Evolutionary conservation across 1,284 basidiomycete species (phyloP), one percentile per base, ranked within the genome.

Genomic region (Ganoderma lingzhi): DNA sequence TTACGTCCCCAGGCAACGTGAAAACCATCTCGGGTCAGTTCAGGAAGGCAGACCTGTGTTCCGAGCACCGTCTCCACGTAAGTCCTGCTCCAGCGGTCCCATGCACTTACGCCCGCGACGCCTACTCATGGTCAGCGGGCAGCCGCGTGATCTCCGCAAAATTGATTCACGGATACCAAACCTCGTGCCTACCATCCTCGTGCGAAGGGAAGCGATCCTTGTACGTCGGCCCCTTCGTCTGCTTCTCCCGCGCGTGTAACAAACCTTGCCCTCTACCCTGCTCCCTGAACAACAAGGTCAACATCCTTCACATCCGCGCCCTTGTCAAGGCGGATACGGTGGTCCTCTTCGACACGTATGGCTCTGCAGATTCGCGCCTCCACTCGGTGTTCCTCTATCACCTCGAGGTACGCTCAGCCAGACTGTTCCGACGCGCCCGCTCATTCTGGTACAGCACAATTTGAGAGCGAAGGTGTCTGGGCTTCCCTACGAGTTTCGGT

Each of bases 91-190:
- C 53, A 62, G 59, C 39, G 37, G 39, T 23, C 59, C 59, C 39
- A 14, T 53, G 59, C 63, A 61, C 62, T 37, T 39, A 61, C 62
- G 35, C 53, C 51, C 55, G 32, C 59, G 37, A 44, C 44, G 55
- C 51, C 48, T 55, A 53, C 70, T 77, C 23, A 76, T 44, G 12
- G 66, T 71, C 72, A 73, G 70, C 68, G 60, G 67, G 68, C 79
- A 98, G 93, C 94, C 96, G 72, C 93, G 97, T 84, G 97, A 99
- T 83, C 86, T 99, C 55, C 92, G 97, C 68, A 98, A 98, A 84
- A 96, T 99, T 76, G 97, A 99, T 84, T 96, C 95, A 15, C 87
- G 96, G 72, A 90, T 97, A 69, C 96, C 96, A 28, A 98, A 97
- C 80, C 88, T 97, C 67, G 95, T 99, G 17, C 97, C 97, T 41